phyloP scores from a whole-genome alignment of 768 basidiomycete genomes.

The Termitomyces heimii region DNA sequence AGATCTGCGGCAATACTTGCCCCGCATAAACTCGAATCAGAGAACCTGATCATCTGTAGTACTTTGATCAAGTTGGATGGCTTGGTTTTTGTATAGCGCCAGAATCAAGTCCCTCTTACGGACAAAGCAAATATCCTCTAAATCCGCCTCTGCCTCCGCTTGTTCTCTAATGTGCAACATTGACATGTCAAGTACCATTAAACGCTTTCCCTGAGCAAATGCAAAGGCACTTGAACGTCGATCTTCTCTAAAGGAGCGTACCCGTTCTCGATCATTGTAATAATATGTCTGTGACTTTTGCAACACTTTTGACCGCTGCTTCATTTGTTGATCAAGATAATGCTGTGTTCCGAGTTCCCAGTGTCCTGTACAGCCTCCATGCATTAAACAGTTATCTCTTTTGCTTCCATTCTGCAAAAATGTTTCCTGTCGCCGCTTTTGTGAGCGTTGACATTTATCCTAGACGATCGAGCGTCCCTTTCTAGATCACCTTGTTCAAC shows the following conservation, averaged over 20 bases:
- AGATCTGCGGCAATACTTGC: no score
- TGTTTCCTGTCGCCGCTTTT: not conserved
- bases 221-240: not conserved
- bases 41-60: not conserved
- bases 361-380: not conserved
- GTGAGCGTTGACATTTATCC: not conserved
- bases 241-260: not conserved
- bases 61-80: not conserved
- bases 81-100: not conserved
- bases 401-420: not conserved
- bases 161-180: not conserved
- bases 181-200: not conserved
- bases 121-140: not conserved
- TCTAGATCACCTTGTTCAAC: not conserved
- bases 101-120: not conserved
- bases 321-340: not conserved
- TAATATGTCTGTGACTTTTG: no score
- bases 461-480: not conserved
- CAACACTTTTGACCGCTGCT: not conserved
- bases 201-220: not conserved
- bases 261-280: not conserved
- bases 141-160: not conserved
- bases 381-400: not conserved
- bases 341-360: not conserved
- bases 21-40: not conserved